Conservation (phyloP, 176 grass and related monocot genomes). For the Thinopyrum elongatum region DNA sequence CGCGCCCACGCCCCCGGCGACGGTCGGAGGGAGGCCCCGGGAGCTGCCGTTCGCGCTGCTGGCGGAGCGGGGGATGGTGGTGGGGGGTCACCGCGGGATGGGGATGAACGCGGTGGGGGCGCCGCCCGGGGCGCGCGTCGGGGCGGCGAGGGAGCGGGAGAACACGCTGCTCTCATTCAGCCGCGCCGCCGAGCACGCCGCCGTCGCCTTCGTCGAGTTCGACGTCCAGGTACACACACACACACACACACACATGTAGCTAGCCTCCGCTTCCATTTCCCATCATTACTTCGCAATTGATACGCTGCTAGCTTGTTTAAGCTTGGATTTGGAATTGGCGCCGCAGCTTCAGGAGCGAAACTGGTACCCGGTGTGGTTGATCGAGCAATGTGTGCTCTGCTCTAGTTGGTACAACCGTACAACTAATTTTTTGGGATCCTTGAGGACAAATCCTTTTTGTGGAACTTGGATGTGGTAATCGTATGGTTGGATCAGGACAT, state of each 20-base stretch:
- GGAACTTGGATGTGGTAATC: background rate
- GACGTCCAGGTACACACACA: constrained; percentile 48
- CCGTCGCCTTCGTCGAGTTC: constrained; percentile 65
- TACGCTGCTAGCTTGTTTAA: background rate
- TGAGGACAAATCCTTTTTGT: background rate
- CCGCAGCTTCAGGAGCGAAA: background rate
- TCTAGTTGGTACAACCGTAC: background rate
- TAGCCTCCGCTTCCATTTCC: background rate
- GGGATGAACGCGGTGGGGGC: constrained; percentile 62
- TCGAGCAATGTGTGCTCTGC: constrained; percentile 5
- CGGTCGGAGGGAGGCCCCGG: background rate
- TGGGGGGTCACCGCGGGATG: constrained; percentile 62
- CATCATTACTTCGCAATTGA: background rate
- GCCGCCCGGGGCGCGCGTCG: constrained; percentile 20
- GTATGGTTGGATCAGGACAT: background rate
- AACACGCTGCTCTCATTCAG: constrained; percentile 68
- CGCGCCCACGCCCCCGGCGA: background rate
- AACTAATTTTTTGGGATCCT: background rate
- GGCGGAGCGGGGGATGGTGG: constrained; percentile 36
- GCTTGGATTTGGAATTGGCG: background rate
- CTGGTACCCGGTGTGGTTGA: background rate
- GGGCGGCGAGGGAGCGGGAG: constrained; percentile 47
- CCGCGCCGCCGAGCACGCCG: constrained; percentile 39
- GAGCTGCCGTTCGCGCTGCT: constrained; percentile 16
- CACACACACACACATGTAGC: background rate